Evolutionary conservation across 768 basidiomycete genomes (phyloP).

Genomic region (Dioszegia hungarica): DNA sequence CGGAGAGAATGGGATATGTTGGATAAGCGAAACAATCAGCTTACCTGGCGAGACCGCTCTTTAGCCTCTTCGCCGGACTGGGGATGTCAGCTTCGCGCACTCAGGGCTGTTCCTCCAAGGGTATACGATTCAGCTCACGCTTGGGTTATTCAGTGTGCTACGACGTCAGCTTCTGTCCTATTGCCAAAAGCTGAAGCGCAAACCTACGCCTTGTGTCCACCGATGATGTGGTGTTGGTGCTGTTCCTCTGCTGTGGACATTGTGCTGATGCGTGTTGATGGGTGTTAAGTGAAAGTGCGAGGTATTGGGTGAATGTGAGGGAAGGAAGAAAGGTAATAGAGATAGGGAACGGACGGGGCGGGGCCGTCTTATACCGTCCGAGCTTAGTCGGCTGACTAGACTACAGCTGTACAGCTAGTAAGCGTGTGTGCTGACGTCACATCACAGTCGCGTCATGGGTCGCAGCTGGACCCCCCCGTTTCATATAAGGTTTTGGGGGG

Average conservation of each 20-base stretch:
- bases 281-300: not conserved
- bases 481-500: too few relatives aligned
- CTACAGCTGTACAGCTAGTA: too few relatives aligned
- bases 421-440: not conserved
- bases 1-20: too few relatives aligned
- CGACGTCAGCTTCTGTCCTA: not conserved
- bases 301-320: not conserved
- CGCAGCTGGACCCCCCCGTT: not conserved
- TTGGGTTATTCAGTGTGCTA: slow-evolving; percentile 14
- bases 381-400: too few relatives aligned
- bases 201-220: slow-evolving; percentile 17
- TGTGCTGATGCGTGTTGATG: not conserved
- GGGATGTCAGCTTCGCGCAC: too few relatives aligned
- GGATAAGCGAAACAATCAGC: not conserved
- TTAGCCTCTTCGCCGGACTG: not conserved
- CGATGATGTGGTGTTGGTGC: slow-evolving; percentile 10
- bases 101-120: not conserved
- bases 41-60: not conserved
- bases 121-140: not conserved
- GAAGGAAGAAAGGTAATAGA: too few relatives aligned
- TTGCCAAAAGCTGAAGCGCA: not conserved
- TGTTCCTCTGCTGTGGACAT: slow-evolving; percentile 2
- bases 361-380: too few relatives aligned
- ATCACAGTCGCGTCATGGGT: not conserved
- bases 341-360: too few relatives aligned